Evolutionary conservation across 345 rosid species (phyloP).

Genomic region (Mangifera indica): DNA sequence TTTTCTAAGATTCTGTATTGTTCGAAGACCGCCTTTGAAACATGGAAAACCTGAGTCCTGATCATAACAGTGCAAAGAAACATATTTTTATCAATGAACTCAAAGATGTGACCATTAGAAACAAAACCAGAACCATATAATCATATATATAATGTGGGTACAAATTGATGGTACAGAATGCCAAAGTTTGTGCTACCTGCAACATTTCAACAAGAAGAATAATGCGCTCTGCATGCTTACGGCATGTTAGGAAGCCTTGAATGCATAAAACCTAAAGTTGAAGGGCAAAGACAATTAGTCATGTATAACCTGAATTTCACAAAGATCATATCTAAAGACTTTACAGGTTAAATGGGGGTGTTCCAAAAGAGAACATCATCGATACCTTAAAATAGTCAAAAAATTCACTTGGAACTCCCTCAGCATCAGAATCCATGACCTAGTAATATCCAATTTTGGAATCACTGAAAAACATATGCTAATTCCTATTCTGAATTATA

Average conservation of each 20-base stretch:
- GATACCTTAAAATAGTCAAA: slow-evolving; percentile 97
- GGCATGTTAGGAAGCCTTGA: slow-evolving; percentile 96
- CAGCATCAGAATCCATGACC: slow-evolving; percentile 99
- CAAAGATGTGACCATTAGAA: background rate
- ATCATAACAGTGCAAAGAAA: slow-evolving; percentile 19
- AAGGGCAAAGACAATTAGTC: slow-evolving; percentile 13
- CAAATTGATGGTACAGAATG: background rate
- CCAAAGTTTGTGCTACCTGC: slow-evolving; percentile 60
- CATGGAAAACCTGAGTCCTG: slow-evolving; percentile 99
- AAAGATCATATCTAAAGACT: slow-evolving; percentile 6
- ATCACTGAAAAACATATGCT: slow-evolving; percentile 16
- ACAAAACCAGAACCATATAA: background rate
- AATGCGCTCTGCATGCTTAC: slow-evolving; percentile 96
- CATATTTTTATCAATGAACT: slow-evolving; percentile 1
- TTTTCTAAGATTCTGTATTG: slow-evolving; percentile 90
- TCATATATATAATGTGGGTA: background rate
- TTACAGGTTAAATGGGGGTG: background rate
- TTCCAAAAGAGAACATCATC: slow-evolving; percentile 9
- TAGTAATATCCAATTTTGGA: slow-evolving; percentile 23
- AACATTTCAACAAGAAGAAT: slow-evolving; percentile 98
- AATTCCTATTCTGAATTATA: slow-evolving; percentile 1
- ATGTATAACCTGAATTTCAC: background rate
- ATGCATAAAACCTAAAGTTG: slow-evolving; percentile 81
- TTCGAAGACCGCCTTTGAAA: slow-evolving; percentile 96
- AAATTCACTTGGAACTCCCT: slow-evolving; percentile 99